These are phyloP conservation scores for Kalaharituber pfeilii DNA, from an alignment of 2,329 filamentous ascomycete genomes.

Conservation along the genomic window DNA sequence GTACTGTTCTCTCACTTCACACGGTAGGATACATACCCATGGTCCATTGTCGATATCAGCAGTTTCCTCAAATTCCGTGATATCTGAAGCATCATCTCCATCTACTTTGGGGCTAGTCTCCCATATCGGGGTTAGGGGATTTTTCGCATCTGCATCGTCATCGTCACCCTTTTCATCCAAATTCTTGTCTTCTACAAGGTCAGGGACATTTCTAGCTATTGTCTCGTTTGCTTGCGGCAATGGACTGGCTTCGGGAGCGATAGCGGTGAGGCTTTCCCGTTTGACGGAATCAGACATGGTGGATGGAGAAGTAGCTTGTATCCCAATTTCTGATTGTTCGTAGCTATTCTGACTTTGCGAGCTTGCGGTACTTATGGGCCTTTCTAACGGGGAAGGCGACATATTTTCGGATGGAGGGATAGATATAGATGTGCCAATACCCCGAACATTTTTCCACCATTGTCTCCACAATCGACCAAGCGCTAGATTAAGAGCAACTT, in stretches of 20 bases:
- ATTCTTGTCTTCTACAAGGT: neutral
- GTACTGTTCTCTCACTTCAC: neutral
- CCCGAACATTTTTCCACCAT: constrained; percentile 73
- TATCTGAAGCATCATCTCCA: neutral
- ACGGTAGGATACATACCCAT: neutral
- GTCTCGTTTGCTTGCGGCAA: neutral
- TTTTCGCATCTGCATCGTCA: neutral
- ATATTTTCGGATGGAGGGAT: constrained; percentile 8
- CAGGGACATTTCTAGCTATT: neutral
- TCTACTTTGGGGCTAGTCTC: neutral
- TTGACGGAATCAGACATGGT: no score
- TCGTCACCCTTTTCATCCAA: neutral
- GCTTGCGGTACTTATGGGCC: constrained; percentile 11
- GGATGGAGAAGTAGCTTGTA: no score
- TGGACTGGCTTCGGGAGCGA: no score
- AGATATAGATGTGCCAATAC: constrained; percentile 14
- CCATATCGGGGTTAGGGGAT: neutral
- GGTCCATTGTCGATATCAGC: constrained; percentile 7
- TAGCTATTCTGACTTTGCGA: no score
- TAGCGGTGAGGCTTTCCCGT: no score
- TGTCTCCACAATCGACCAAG: constrained; percentile 81
- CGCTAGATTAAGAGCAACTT: constrained; percentile 73
- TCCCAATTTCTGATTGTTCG: no score
- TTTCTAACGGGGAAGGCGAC: constrained; percentile 10
- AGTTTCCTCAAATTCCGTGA: constrained; percentile 1